These are phyloP conservation scores for Daldinia childiae DNA, from an alignment of 495 filamentous ascomycete genomes.

Conservation along the genomic window DNA sequence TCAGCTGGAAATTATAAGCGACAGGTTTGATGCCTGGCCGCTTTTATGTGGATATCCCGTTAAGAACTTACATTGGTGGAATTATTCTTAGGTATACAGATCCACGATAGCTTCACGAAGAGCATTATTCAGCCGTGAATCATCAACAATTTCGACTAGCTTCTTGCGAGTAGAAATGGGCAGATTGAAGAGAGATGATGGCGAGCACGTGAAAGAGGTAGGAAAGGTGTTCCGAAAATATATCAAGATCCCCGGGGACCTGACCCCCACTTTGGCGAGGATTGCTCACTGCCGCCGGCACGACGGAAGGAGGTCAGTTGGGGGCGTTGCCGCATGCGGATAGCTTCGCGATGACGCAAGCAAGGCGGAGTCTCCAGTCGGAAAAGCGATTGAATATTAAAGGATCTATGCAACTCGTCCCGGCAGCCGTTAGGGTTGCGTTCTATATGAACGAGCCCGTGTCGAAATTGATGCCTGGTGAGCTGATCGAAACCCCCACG, in stretches of 20 bases:
- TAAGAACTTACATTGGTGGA: neutral
- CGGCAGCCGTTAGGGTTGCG: slow-evolving; percentile 28
- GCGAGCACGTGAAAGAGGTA: slow-evolving; percentile 20
- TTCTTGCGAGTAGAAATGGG: neutral
- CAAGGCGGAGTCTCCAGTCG: slow-evolving; percentile 14
- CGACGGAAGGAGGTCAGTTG: slow-evolving; percentile 28
- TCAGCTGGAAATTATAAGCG: neutral
- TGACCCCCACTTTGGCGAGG: slow-evolving; percentile 41
- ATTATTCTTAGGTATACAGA: neutral
- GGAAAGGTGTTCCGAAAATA: slow-evolving; percentile 38
- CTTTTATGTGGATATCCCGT: neutral
- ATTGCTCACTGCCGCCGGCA: slow-evolving; percentile 29
- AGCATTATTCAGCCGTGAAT: slow-evolving; percentile 16
- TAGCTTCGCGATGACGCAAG: slow-evolving; percentile 38
- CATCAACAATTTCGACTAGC: neutral
- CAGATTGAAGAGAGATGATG: neutral
- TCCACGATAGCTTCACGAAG: neutral
- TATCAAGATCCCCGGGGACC: neutral
- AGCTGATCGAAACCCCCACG: slow-evolving; percentile 31
- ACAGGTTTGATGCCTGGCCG: neutral
- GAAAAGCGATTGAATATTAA: slow-evolving; percentile 18
- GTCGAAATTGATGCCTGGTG: slow-evolving; percentile 22
- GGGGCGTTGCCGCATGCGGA: slow-evolving; percentile 24
- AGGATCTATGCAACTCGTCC: slow-evolving; percentile 17
- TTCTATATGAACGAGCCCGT: slow-evolving; percentile 9